Evolutionary conservation across 371 early-diverging fungal species (phyloP).

Genomic region (Rhizopus microsporus): DNA sequence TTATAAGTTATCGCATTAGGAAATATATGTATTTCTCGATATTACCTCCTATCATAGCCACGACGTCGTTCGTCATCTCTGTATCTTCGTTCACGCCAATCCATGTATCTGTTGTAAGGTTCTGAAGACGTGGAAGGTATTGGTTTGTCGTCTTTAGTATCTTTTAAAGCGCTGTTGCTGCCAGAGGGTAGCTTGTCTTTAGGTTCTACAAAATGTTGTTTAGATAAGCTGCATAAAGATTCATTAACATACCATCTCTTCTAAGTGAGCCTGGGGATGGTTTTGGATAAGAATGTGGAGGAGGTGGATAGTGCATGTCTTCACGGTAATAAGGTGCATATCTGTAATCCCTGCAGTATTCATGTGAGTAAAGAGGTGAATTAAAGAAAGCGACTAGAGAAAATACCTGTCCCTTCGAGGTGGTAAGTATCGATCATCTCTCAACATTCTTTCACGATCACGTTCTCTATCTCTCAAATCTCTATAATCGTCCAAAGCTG

Average conservation of each 20-base stretch:
- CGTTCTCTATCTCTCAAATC: conserved; percentile 54
- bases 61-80: conserved; percentile 52
- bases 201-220: conserved; percentile 4
- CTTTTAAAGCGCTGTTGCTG: conserved; percentile 26
- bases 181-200: conserved; percentile 23
- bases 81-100: conserved; percentile 48
- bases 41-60: conserved; percentile 39
- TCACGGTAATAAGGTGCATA: conserved; percentile 54
- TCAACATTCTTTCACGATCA: conserved; percentile 44
- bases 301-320: conserved; percentile 39
- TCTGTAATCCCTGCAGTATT: conserved; percentile 27
- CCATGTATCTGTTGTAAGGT: conserved; percentile 35
- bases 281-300: conserved; percentile 42
- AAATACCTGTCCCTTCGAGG: conserved; percentile 34
- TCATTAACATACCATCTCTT: conserved; percentile 34
- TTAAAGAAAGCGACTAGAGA: background rate
- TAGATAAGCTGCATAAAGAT: no score
- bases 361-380: background rate
- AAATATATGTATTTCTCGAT: background rate
- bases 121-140: conserved; percentile 7
- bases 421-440: conserved; percentile 46
- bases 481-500: conserved; percentile 50
- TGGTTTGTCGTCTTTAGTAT: conserved; percentile 35
- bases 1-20: background rate
- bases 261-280: conserved; percentile 28